Conservation (phyloP, 2,329 filamentous ascomycete genomes). For the Claviceps sp. region DNA sequence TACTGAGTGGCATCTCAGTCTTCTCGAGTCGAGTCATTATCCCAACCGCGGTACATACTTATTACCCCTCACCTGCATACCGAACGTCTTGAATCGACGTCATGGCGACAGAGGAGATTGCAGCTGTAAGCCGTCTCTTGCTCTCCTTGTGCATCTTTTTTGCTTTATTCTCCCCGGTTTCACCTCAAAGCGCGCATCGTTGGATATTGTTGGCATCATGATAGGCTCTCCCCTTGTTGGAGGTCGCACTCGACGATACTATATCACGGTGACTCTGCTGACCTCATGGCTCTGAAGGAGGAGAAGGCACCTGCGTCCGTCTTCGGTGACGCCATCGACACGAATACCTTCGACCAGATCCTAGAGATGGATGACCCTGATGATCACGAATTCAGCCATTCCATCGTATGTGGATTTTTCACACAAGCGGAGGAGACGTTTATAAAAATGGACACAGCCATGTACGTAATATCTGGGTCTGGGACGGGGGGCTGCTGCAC, state of each 20-base stretch:
- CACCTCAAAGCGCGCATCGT: background rate
- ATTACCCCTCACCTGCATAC: constrained; percentile 1
- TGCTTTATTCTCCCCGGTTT: background rate
- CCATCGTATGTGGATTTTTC: constrained; percentile 87
- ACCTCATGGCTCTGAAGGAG: background rate
- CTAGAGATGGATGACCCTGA: constrained; percentile 94
- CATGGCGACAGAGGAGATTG: constrained; percentile 22
- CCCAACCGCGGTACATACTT: background rate
- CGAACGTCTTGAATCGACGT: background rate
- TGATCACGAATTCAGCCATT: constrained; percentile 74
- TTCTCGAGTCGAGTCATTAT: background rate
- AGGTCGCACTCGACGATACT: too few relatives aligned
- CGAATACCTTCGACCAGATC: constrained; percentile 78
- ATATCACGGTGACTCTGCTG: constrained; percentile 10
- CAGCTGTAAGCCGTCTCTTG: constrained; percentile 15
- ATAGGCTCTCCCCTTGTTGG: too few relatives aligned
- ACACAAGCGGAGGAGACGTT: constrained; percentile 84
- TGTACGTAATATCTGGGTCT: constrained; percentile 53
- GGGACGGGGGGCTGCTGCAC: too few relatives aligned
- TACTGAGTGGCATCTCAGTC: background rate
- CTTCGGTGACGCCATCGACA: constrained; percentile 66
- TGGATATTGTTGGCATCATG: background rate
- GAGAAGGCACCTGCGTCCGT: background rate
- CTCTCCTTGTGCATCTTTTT: background rate
- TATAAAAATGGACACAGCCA: constrained; percentile 61